These are phyloP conservation scores for Lumnitzera racemosa DNA, from an alignment of 345 rosid species.

Conservation along the genomic window DNA sequence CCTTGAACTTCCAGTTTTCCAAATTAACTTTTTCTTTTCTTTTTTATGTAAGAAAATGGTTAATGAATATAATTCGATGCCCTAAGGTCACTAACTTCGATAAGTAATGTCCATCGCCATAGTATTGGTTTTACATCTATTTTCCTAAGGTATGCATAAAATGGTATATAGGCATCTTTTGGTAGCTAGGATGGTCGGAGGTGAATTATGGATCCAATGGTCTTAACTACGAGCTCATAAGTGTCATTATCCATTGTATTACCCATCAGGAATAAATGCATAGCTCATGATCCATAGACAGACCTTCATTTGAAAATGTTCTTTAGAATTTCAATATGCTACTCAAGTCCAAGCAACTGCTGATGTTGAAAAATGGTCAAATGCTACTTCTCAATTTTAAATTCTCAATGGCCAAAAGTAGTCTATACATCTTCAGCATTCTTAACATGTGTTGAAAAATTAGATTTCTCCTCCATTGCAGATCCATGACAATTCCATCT, in stretches of 20 bases:
- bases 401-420: neutral
- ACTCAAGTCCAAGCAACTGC: slow-evolving; percentile 87
- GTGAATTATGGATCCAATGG: slow-evolving; percentile 73
- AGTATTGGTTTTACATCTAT: too few species aligned
- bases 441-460: too few species aligned
- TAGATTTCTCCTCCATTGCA: too few species aligned
- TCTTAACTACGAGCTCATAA: slow-evolving; percentile 80
- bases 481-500: too few species aligned
- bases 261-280: slow-evolving; percentile 81
- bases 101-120: too few species aligned
- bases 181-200: slow-evolving; percentile 93
- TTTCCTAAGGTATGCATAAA: too few species aligned
- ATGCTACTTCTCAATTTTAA: slow-evolving; percentile 39
- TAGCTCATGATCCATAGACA: slow-evolving; percentile 48
- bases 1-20: too few species aligned
- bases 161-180: slow-evolving; percentile 56
- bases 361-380: slow-evolving; percentile 70
- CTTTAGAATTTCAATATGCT: slow-evolving; percentile 93
- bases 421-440: neutral
- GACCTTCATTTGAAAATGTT: slow-evolving; percentile 88
- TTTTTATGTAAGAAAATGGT: too few species aligned
- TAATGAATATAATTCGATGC: too few species aligned
- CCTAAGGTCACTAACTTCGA: too few species aligned
- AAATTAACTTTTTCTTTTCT: too few species aligned
- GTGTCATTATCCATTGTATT: slow-evolving; percentile 70